Conservation (phyloP, 140 eudicot genomes). For the Bidens hawaiensis region DNA sequence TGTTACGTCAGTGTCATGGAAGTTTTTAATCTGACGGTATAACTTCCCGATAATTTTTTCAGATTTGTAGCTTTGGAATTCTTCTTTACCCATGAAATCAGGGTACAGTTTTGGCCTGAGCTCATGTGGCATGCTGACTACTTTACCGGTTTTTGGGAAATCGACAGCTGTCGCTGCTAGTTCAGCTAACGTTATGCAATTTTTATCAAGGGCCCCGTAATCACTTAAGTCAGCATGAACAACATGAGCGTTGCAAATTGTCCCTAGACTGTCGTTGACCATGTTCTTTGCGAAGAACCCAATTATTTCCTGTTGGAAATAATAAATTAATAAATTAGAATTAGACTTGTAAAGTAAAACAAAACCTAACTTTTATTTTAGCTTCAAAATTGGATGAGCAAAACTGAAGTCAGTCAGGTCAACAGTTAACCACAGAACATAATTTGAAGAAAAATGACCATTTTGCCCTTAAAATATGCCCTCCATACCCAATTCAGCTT, state of each 20-base stretch:
- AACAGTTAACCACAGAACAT: too few species aligned
- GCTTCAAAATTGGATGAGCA: background rate
- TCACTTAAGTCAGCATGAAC: constrained; percentile 82
- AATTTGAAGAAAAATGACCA: too few species aligned
- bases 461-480: too few species aligned
- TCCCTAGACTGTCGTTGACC: constrained; percentile 80
- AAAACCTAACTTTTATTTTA: background rate
- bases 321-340: constrained; percentile 4
- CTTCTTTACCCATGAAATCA: constrained; percentile 88
- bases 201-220: constrained; percentile 73
- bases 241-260: constrained; percentile 94
- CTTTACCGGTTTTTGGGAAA: constrained; percentile 89
- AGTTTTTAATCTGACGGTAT: constrained; percentile 62
- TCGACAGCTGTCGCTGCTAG: constrained; percentile 90
- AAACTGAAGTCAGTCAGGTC: too few species aligned
- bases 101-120: constrained; percentile 78
- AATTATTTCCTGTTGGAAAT: constrained; percentile 54
- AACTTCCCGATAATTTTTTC: constrained; percentile 62
- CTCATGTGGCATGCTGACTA: constrained; percentile 54
- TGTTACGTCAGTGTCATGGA: constrained; percentile 20
- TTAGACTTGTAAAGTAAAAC: background rate
- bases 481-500: too few species aligned
- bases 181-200: constrained; percentile 63
- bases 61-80: constrained; percentile 60
- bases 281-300: constrained; percentile 65